Base-by-base conservation (phyloP, 1,284 basidiomycete species). In the Melampsora larici-populina region DNA sequence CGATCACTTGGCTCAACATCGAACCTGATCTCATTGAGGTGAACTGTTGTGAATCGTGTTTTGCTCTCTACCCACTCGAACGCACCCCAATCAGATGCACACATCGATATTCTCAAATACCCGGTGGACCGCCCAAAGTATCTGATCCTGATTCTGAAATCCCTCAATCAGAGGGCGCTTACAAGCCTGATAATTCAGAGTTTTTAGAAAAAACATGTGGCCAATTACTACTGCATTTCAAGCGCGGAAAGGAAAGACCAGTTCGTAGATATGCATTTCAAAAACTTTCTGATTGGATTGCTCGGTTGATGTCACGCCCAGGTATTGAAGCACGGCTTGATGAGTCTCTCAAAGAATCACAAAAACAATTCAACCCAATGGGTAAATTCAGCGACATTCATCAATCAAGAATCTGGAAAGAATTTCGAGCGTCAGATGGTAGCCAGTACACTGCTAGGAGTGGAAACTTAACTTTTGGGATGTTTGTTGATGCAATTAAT, bases 401-500 rank as follows among this genome's bases (percentile, higher is more conserved):
- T n/a, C n/a, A n/a, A n/a, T n/a, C n/a, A n/a, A n/a, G n/a, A n/a
- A n/a, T n/a, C n/a, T 67, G 72, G 72, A 74, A 67, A 43, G 17
- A 74, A 18, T 74, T 74, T 36, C 46, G 46, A 33, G 72, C 40
- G 4, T 49, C 72, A 7, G 49, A 74, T 55, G 63, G 64, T 36
- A 51, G 33, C 26, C 72, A 65, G n/a, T 74, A 46, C 31, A 74
- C 72, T 13, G 46, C 33, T 46, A 17, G 55, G 7, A 21, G 46
- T 58, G 33, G 51, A 11, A 65, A 74, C 29, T 62, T 74, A 24
- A 74, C 72, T n/a, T 74, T 74, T 67, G 72, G 63, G 26, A 58
- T 71, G 51, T 71, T 71, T 49, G 51, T 71, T n/a, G 69, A 71
- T n/a, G n/a, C n/a, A n/a, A n/a, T n/a, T n/a, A n/a, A n/a, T n/a